Evolutionary conservation across 768 basidiomycete genomes (phyloP).

Genomic region (Kwoniella mangroviensis): DNA sequence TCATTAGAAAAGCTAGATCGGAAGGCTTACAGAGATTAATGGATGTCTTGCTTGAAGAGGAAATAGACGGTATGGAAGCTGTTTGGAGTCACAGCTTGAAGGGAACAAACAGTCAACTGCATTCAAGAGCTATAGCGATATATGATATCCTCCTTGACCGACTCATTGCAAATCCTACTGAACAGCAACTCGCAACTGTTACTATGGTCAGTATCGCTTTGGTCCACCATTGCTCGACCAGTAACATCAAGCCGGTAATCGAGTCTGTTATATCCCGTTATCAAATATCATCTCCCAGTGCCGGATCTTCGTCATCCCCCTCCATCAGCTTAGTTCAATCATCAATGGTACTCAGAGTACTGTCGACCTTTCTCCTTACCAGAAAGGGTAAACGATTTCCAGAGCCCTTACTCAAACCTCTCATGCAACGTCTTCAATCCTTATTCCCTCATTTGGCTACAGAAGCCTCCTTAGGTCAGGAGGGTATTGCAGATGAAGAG

Average conservation of each 20-base stretch:
- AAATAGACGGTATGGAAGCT: constrained; percentile 70
- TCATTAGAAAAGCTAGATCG: constrained; percentile 72
- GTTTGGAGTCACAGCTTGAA: constrained; percentile 70
- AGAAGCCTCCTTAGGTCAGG: background rate
- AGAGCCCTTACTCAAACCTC: constrained; percentile 33
- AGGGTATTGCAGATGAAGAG: background rate
- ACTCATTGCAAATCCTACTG: constrained; percentile 61
- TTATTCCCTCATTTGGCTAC: constrained; percentile 17
- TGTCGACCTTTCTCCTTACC: constrained; percentile 46
- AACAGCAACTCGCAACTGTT: constrained; percentile 19
- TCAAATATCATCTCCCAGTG: constrained; percentile 7
- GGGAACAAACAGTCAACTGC: constrained; percentile 61
- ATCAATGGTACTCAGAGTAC: constrained; percentile 42
- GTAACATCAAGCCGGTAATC: constrained; percentile 61
- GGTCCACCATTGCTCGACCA: constrained; percentile 76
- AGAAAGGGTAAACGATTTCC: constrained; percentile 55
- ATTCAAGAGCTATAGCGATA: constrained; percentile 72
- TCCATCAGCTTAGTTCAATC: constrained; percentile 21
- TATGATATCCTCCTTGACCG: constrained; percentile 66
- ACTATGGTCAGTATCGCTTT: constrained; percentile 73
- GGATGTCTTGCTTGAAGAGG: constrained; percentile 61
- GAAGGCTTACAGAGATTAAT: constrained; percentile 67
- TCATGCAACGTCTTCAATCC: constrained; percentile 38
- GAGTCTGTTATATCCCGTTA: constrained; percentile 58
- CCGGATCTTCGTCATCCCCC: constrained; percentile 13